These are phyloP conservation scores for Chlamydomonas eustigma DNA, from an alignment of 139 green algal species.

Conservation along the genomic window DNA sequence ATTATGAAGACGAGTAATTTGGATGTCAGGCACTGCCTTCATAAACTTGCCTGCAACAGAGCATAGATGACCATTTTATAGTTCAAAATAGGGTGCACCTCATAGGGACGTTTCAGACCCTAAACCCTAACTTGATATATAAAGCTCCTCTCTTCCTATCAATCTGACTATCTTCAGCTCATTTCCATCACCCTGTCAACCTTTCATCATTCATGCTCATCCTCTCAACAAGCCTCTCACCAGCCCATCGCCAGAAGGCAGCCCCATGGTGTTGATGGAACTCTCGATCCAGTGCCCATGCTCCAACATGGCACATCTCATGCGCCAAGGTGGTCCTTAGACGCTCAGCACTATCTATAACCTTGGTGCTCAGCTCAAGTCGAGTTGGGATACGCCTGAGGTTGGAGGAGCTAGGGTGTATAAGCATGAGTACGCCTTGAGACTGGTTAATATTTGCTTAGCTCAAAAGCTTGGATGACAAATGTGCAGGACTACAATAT, in stretches of 20 bases:
- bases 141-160: too few species aligned
- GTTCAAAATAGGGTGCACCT: too few species aligned
- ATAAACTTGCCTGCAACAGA: background rate
- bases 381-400: slow-evolving; percentile 34
- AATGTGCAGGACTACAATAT: too few species aligned
- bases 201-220: too few species aligned
- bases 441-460: too few species aligned
- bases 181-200: too few species aligned
- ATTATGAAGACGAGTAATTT: slow-evolving; percentile 47
- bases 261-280: slow-evolving; percentile 41
- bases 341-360: slow-evolving; percentile 32
- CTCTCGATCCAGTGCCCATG: slow-evolving; percentile 45
- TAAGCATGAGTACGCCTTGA: too few species aligned
- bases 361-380: slow-evolving; percentile 42
- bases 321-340: slow-evolving; percentile 55
- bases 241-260: slow-evolving; percentile 47
- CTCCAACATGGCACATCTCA: slow-evolving; percentile 64
- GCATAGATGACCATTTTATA: too few species aligned
- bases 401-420: background rate
- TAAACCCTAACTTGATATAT: too few species aligned
- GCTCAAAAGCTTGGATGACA: too few species aligned
- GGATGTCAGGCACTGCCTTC: background rate
- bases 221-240: background rate
- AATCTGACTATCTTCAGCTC: too few species aligned
- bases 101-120: too few species aligned